Evolutionary conservation across 2,329 filamentous ascomycete genomes (phyloP), one percentile per base, ranked within the genome.

Genomic region (Sordariomycetes sp.): DNA sequence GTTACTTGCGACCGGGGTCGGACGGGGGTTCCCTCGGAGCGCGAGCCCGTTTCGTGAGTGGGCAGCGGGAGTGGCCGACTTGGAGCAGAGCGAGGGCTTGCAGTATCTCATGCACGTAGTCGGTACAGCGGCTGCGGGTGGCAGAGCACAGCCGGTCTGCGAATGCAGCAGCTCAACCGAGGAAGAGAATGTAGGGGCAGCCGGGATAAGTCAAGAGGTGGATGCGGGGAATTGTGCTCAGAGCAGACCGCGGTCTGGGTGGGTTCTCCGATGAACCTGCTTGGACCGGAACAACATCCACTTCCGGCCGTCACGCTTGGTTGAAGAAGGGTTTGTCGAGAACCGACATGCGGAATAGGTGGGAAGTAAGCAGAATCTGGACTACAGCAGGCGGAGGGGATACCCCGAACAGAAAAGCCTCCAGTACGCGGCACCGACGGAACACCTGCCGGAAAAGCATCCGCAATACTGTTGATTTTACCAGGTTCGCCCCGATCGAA

Each of bases 31-130:
- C 20, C 22, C 48, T 32, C 34, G 55, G 54, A 35, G 39, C 42
- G 32, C 54, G 42, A 51, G 39, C 17, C 45, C 35, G 32, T 56
- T 51, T 42, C 36, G 17, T 28, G 36, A 36, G 22, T 42, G 20
- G 39, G 36, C 39, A 25, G 48, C 39, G 28, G 12, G 42, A 51
- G 42, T 51, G 54, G 34, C 54, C 17, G 28, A 45, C 32, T 36
- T 50, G 39, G 50, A 24, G 20, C 25, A 34, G 25, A 28, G 20
- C 54, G 25, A 51, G 39, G 22, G 24, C 53, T 35, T 24, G 39
- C 42, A 51, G 54, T 13, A 51, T 50, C 34, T 50, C 34, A 56
- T 56, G 54, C 54, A 51, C 28, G 54, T 50, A 51, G 39, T 35
- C 28, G 36, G 54, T 35, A 32, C 42, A 51, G 35, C 25, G 24